phyloP scores from a whole-genome alignment of 768 basidiomycete species.

The Leccinum rimulosum region DNA sequence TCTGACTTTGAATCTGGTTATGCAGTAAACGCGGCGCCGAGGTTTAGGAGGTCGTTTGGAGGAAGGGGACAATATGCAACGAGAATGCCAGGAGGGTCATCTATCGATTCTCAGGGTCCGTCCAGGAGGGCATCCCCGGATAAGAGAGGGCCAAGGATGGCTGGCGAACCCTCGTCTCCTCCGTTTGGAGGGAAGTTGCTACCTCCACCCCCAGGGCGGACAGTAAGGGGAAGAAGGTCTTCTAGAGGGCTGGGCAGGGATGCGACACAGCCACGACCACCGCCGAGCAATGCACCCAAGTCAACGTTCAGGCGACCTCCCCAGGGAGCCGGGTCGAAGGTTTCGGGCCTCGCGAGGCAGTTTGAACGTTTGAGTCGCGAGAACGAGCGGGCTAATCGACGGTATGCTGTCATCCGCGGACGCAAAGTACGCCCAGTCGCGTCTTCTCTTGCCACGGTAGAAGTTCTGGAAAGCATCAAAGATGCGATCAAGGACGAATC shows the following conservation, averaged over 20 bases:
- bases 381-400: slow-evolving; percentile 67
- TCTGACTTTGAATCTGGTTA: slow-evolving; percentile 93
- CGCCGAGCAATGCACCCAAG: slow-evolving; percentile 39
- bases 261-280: slow-evolving; percentile 41
- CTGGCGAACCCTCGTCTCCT: slow-evolving; percentile 37
- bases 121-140: slow-evolving; percentile 75
- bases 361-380: slow-evolving; percentile 84
- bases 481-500: slow-evolving; percentile 90
- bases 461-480: slow-evolving; percentile 84
- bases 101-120: slow-evolving; percentile 53
- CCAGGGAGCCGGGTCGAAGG: slow-evolving; percentile 57
- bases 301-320: slow-evolving; percentile 54
- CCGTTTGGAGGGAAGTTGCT: slow-evolving; percentile 21
- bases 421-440: slow-evolving; percentile 89
- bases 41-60: slow-evolving; percentile 53
- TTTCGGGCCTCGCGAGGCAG: slow-evolving; percentile 85
- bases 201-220: slow-evolving; percentile 32
- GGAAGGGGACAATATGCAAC: slow-evolving; percentile 42
- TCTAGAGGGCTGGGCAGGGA: slow-evolving; percentile 37
- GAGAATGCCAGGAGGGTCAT: slow-evolving; percentile 44
- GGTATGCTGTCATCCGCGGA: slow-evolving; percentile 84
- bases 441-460: slow-evolving; percentile 82
- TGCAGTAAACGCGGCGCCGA: slow-evolving; percentile 87
- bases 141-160: slow-evolving; percentile 46
- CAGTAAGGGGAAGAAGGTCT: slow-evolving; percentile 36